Conservation (phyloP, 1,284 basidiomycete species). For the Volvariella surrecta region DNA sequence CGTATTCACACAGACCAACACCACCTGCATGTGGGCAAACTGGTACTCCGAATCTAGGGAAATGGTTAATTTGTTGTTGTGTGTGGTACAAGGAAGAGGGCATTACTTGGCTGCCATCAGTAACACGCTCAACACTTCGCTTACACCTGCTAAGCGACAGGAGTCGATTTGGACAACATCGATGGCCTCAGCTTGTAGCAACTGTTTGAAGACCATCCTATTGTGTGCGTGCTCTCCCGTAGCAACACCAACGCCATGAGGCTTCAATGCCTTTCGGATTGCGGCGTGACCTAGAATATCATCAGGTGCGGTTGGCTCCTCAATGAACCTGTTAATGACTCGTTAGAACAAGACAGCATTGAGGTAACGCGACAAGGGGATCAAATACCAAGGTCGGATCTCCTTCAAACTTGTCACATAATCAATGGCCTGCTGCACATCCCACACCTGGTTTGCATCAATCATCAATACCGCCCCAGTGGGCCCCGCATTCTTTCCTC, state of each 20-base stretch:
- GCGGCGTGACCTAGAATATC: constrained; percentile 83
- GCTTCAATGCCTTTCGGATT: constrained; percentile 74
- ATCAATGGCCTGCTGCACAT: constrained; percentile 87
- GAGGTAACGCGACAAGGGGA: background rate
- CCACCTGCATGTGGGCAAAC: constrained; percentile 96
- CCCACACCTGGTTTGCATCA: constrained; percentile 97
- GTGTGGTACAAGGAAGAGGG: background rate
- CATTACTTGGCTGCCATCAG: constrained; percentile 86
- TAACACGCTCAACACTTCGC: constrained; percentile 89
- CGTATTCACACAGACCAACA: constrained; percentile 92
- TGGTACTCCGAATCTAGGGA: constrained; percentile 63
- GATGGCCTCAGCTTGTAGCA: constrained; percentile 88
- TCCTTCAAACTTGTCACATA: constrained; percentile 78
- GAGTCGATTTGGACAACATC: constrained; percentile 97
- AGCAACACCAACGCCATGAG: constrained; percentile 85
- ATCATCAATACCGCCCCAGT: constrained; percentile 95
- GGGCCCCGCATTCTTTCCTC: constrained; percentile 90
- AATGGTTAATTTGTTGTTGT: background rate
- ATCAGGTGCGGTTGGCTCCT: constrained; percentile 91
- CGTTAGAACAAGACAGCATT: background rate
- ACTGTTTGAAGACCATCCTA: constrained; percentile 95
- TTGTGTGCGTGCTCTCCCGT: constrained; percentile 97
- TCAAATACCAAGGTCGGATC: constrained; percentile 78
- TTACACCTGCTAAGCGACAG: constrained; percentile 87
- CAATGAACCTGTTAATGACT: constrained; percentile 80